Evolutionary conservation across 441 rosid genomes (phyloP), one percentile per base, ranked within the genome.

Genomic region (Manihot esculenta): DNA sequence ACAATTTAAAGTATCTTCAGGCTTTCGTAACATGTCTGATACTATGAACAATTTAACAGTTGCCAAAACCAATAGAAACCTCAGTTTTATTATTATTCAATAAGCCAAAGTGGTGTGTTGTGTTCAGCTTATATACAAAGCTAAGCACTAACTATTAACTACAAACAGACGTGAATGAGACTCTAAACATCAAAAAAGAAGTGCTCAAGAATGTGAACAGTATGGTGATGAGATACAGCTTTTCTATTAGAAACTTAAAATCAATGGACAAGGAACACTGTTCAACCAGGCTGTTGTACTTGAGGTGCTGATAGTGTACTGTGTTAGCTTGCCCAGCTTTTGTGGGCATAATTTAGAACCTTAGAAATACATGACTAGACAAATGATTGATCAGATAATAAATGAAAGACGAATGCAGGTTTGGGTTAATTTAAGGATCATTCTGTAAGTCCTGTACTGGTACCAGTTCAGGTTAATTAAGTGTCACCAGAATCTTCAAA

Each of bases 381-480:
- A 9, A 47, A 48, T 27, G 42, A 42, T 50, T 42, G 7, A 38
- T 35, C 35, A 58, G 64, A 41, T 10, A 27, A 9, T 20, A 8
- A 33, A 27, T 2, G 14, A 68, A 61, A 49, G 21, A 33, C 61
- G 21, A 49, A 24, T 35, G 48, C 17, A 61, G 54, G 49, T 72
- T 66, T 53, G 7, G 42, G 13, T 45, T 51, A 51, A 68, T 72
- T n/a, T 74, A 72, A 64, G 64, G 57, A 56, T 50, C 65, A 33
- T 62, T 68, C 64, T 35, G 72, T 72, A 63, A 78, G 72, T 76
- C 47, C 76, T 74, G 79, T 73, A 65, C 68, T 49, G 75, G 53
- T 61, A 66, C 60, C 62, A 70, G 30, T 81, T 85, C 81, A 78
- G 79, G 63, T 70, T 63, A 63, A 33, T 70, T 63, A 60, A 14